These are phyloP conservation scores for Hanseniaspora thailandica DNA, from an alignment of 805 yeast genomes.

Conservation along the genomic window DNA sequence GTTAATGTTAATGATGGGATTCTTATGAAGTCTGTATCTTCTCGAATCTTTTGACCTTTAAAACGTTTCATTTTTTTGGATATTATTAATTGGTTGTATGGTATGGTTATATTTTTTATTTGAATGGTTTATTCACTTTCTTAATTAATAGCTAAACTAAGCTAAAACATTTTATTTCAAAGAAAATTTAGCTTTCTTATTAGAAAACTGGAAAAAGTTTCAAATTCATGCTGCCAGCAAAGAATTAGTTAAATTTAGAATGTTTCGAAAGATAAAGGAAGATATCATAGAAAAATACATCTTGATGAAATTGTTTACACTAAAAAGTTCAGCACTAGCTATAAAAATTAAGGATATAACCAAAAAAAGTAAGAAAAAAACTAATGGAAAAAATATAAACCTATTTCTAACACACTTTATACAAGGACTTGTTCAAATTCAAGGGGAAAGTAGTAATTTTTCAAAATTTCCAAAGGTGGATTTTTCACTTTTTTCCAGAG, in stretches of 20 bases:
- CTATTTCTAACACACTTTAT: too few relatives aligned
- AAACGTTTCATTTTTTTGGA: conserved; percentile 26
- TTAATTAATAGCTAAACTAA: neutral
- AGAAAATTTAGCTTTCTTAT: neutral
- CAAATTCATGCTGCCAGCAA: neutral
- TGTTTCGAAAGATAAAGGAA: neutral
- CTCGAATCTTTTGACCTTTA: conserved; percentile 24
- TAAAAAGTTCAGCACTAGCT: too few relatives aligned
- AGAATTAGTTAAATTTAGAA: neutral
- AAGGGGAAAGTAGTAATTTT: too few relatives aligned
- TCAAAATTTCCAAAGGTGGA: too few relatives aligned
- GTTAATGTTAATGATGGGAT: conserved; percentile 27
- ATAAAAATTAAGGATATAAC: neutral
- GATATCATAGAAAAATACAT: neutral
- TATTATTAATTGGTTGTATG: neutral
- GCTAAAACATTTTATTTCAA: neutral
- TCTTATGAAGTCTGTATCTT: conserved; percentile 23
- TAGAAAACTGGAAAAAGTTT: neutral
- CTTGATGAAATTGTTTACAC: too few relatives aligned
- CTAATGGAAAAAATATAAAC: neutral
- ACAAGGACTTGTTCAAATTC: too few relatives aligned
- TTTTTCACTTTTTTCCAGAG: neutral
- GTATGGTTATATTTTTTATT: neutral
- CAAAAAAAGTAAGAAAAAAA: neutral
- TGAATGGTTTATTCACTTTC: neutral